Conservation (phyloP, 345 rosid species). For the Brassica napus region DNA sequence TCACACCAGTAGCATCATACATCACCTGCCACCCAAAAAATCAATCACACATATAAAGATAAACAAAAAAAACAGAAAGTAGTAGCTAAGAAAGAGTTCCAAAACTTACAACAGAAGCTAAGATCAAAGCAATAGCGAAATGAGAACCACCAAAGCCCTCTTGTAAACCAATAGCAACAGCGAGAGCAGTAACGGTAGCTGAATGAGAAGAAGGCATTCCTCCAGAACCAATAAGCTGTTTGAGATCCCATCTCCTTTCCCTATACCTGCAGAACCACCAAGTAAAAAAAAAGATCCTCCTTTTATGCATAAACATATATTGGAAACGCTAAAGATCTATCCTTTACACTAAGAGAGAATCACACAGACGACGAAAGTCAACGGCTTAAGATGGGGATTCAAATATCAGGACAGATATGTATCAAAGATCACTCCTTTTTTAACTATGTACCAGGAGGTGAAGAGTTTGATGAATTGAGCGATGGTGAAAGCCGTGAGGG, state of each 20-base stretch:
- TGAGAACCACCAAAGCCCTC: slow-evolving; percentile 69
- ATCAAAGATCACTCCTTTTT: background rate
- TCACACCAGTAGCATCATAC: slow-evolving; percentile 92
- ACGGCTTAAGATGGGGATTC: background rate
- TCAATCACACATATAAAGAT: background rate
- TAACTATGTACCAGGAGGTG: slow-evolving; percentile 62
- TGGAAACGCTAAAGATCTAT: background rate
- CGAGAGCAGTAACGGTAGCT: slow-evolving; percentile 75
- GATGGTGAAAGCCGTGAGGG: slow-evolving; percentile 57
- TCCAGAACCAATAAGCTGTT: slow-evolving; percentile 84
- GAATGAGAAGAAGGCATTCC: slow-evolving; percentile 99
- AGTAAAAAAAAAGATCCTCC: background rate
- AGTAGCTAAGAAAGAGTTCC: background rate
- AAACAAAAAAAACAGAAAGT: background rate
- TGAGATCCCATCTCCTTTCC: slow-evolving; percentile 71
- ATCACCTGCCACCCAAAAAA: slow-evolving; percentile 55
- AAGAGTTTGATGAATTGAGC: slow-evolving; percentile 76
- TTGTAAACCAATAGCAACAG: slow-evolving; percentile 67
- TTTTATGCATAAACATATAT: background rate
- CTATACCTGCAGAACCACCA: slow-evolving; percentile 53
- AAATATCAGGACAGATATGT: background rate
- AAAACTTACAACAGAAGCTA: slow-evolving; percentile 39
- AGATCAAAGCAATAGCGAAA: slow-evolving; percentile 62
- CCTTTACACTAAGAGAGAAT: background rate
- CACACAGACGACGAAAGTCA: slow-evolving; percentile 5